These are phyloP conservation scores for Corchorus olitorius DNA, from an alignment of 345 rosid species.

Conservation along the genomic window DNA sequence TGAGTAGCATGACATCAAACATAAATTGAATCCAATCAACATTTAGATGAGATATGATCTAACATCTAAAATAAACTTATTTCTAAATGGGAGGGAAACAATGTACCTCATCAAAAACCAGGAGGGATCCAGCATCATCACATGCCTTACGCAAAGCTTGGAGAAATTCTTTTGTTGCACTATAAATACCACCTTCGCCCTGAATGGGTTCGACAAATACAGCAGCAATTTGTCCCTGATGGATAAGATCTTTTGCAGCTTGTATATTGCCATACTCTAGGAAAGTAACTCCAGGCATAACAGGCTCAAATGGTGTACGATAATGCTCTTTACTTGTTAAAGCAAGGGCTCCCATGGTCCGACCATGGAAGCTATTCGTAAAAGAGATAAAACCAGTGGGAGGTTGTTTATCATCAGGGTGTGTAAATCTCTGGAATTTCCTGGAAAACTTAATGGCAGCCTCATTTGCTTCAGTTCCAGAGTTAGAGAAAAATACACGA, in stretches of 20 bases:
- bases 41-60: too few relatives aligned
- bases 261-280: slow-evolving; percentile 75
- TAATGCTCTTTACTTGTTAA: slow-evolving; percentile 91
- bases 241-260: slow-evolving; percentile 57
- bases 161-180: slow-evolving; percentile 77
- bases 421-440: slow-evolving; percentile 69
- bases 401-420: slow-evolving; percentile 55
- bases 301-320: slow-evolving; percentile 86
- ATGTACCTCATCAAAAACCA: slow-evolving; percentile 89
- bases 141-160: slow-evolving; percentile 74
- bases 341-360: slow-evolving; percentile 94
- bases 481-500: slow-evolving; percentile 79
- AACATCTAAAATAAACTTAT: too few relatives aligned
- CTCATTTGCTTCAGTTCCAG: slow-evolving; percentile 97
- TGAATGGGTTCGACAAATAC: slow-evolving; percentile 94
- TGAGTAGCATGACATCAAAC: background rate
- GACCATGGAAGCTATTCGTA: slow-evolving; percentile 85
- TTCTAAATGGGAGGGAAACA: background rate
- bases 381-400: slow-evolving; percentile 75
- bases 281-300: slow-evolving; percentile 98
- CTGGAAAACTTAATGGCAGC: slow-evolving; percentile 94
- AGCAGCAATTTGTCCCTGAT: slow-evolving; percentile 70
- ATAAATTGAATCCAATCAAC: too few relatives aligned
- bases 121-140: slow-evolving; percentile 77
- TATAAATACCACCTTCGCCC: slow-evolving; percentile 93